Base-by-base conservation (phyloP, 805 yeast species). In the Lipomyces yamadae region DNA sequence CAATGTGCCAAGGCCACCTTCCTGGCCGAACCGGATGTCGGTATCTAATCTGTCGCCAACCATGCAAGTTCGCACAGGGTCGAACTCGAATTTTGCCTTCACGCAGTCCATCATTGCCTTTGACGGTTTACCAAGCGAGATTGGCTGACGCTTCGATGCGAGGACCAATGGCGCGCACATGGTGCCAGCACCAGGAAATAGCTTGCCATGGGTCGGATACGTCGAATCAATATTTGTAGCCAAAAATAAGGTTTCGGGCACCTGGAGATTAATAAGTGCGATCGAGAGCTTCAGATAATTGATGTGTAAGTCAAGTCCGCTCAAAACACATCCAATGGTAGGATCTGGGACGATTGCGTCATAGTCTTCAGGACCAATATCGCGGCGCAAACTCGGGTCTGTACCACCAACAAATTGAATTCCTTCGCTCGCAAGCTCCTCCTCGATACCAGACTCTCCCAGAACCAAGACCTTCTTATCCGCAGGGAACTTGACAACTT, bases 141-240 rank as follows among this genome's bases (percentile, higher is more conserved):
- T 87, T 0, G 99, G 98, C 69, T 84, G 80, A 71, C 97, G 84
- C n/a, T 91, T 93, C 30, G 91, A 79, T 11, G 94, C 88, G 71
- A 79, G 86, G 1, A 91, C 85, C 18, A 91, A 87, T 0, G 92
- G 83, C 72, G 91, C 90, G 56, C 94, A 88, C 70, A 92, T 85
- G 1, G 97, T 88, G 0, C 99, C 99, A 0, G 99, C 98, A 37
- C 99, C 99, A 24, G 97, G 96, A 60, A 95, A 83, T 59, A 91
- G 84, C 72, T 85, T 82, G 0, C 97, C 97, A 77, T 90, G 88
- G 66, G 90, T 86, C 1, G 99, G 99, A 81, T 87, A 95, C 0
- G 99, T 95, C 0, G 97, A 89, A 78, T 95, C 99, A 55, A 91
- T 90, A 77, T 95, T 95, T 4, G 98, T 95, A 30, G 98, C 98